Base-by-base conservation (phyloP, 2,329 filamentous ascomycete genomes). In the Paecilomyces dactylethromorphus region DNA sequence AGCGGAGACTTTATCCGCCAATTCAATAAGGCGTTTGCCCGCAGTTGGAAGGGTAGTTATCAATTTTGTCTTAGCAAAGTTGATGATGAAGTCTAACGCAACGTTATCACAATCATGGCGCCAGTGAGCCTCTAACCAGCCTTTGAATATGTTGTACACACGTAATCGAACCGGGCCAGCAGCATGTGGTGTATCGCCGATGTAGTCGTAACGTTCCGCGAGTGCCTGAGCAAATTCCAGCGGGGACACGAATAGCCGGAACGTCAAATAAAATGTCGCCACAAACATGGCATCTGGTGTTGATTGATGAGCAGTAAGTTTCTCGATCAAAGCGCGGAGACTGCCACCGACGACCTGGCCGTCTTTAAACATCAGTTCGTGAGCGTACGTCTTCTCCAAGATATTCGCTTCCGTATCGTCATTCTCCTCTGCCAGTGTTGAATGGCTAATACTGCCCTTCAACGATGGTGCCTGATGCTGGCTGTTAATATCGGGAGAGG, bases 91-190 rank as follows among this genome's bases (percentile, higher is more conserved):
- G 0, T 83, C 80, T 8, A 99, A 80, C 1, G 92, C 91, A 12
- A 85, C 82, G 56, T 85, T 84, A 71, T 99, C 94, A 11, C 87
- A 86, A 60, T 91, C 86, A 63, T 91, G 86, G 54, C 89, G 86
- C 93, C 94, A 99, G 74, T 99, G 92, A 6, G 90, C 94, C 77
- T 97, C 94, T 21, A 99, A 80, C 94, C 94, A 99, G 50, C 90
- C 90, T 75, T 99, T 99, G 81, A 99, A 91, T 58, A 92, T 88
- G 71, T 99, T 97, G 79, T 95, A 97, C 1, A 97, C 91, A 56
- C 94, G 86, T 54, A 99, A 79, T 55, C 92, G 87, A 22, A 97
- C 93, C 0, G 93, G 91, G 2, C 82, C 84, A 22, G 92, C 87
- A 62, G 92, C 84, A 59, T 87, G 83, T 22, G 87, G 84, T 54